Conservation (phyloP, 192 early-diverging fungal species). For the Phycomyces nitens region DNA sequence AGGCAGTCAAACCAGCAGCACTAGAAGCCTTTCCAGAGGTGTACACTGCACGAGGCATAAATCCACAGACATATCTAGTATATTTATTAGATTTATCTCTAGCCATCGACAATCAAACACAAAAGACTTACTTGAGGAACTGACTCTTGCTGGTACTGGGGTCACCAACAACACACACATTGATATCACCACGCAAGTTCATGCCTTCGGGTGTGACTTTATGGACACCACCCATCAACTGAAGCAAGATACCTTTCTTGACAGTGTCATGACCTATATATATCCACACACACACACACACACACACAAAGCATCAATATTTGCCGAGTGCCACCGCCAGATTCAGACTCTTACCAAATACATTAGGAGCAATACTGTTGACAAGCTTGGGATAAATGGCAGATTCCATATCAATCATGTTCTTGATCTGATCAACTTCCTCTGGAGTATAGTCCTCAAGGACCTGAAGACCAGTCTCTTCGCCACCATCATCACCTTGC, state of each 20-base stretch:
- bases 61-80: conserved; percentile 77
- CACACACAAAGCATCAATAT: conserved; percentile 4
- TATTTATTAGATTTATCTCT: not conserved
- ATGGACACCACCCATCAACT: conserved; percentile 94
- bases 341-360: conserved; percentile 61
- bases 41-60: conserved; percentile 92
- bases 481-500: conserved; percentile 57
- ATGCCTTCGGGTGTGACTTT: conserved; percentile 91
- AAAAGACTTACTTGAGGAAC: conserved; percentile 72
- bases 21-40: conserved; percentile 95
- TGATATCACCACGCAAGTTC: conserved; percentile 94
- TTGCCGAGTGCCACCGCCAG: not conserved
- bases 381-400: conserved; percentile 76
- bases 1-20: conserved; percentile 94
- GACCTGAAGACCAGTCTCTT: conserved; percentile 61
- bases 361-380: conserved; percentile 81
- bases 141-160: conserved; percentile 94
- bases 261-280: conserved; percentile 82
- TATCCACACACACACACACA: not conserved
- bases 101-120: too few species aligned
- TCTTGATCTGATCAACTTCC: conserved; percentile 73
- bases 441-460: conserved; percentile 60
- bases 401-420: conserved; percentile 60
- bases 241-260: conserved; percentile 92
- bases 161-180: conserved; percentile 96